phyloP scores from a whole-genome alignment of 495 filamentous ascomycete species.

The Xylaria intraflava region DNA sequence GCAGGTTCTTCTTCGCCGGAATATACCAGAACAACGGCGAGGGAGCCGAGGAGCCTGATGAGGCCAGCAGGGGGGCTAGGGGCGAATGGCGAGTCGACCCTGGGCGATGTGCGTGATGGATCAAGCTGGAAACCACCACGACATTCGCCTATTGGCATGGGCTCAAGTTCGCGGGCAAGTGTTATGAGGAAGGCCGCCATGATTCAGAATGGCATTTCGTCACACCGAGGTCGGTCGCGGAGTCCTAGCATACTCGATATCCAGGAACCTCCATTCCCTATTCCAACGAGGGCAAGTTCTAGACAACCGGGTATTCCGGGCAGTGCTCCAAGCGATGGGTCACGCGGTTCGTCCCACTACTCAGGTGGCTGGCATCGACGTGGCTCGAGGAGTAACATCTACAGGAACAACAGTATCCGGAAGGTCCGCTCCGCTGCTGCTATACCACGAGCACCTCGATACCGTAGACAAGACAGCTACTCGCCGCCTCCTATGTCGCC shows the following conservation, averaged over 20 bases:
- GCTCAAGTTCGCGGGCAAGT: conserved; percentile 31
- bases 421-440: conserved; percentile 77
- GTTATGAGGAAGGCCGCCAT: conserved; percentile 57
- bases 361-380: conserved; percentile 35
- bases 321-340: conserved; percentile 65
- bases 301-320: conserved; percentile 62
- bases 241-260: conserved; percentile 68
- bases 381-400: conserved; percentile 34
- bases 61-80: conserved; percentile 21
- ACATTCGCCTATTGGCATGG: conserved; percentile 21
- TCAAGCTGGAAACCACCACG: conserved; percentile 22
- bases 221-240: conserved; percentile 60
- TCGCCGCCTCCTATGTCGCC: conserved; percentile 61
- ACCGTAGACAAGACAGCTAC: conserved; percentile 47
- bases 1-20: conserved; percentile 27
- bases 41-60: conserved; percentile 18
- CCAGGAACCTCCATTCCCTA: conserved; percentile 74
- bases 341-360: conserved; percentile 64
- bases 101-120: conserved; percentile 29
- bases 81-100: conserved; percentile 23
- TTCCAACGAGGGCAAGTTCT: conserved; percentile 83
- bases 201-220: conserved; percentile 68
- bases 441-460: conserved; percentile 46
- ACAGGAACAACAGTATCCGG: conserved; percentile 56
- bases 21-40: conserved; percentile 18